phyloP scores from a whole-genome alignment of 768 basidiomycete species.

The Lactarius sp. region DNA sequence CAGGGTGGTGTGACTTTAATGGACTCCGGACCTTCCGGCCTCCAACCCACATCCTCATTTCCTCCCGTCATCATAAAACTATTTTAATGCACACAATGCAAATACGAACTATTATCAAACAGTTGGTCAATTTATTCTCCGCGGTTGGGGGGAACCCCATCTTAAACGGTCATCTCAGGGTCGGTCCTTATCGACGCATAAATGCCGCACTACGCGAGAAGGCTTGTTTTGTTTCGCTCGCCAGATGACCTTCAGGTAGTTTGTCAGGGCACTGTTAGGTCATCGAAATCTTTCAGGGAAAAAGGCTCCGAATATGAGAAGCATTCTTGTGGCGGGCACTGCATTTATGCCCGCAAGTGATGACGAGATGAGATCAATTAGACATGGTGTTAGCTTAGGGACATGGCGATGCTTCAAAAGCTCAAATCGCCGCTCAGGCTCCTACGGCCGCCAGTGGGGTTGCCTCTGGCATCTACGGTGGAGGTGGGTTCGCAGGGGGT shows the following conservation, averaged over 20 bases:
- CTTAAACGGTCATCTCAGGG: constrained; percentile 5
- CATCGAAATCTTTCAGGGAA: neutral
- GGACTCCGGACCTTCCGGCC: neutral
- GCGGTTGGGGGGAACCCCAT: neutral
- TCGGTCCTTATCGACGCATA: constrained; percentile 8
- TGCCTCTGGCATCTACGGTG: constrained; percentile 19
- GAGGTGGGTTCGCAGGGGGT: constrained; percentile 42
- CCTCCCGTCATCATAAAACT: neutral
- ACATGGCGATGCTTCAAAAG: neutral
- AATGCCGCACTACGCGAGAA: constrained; percentile 8
- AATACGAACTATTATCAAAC: neutral
- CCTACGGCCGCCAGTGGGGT: constrained; percentile 33
- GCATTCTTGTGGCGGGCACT: neutral
- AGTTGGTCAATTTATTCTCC: constrained; percentile 7
- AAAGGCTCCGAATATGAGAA: neutral
- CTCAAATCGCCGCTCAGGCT: constrained; percentile 30
- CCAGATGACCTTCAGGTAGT: neutral
- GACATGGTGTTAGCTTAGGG: neutral
- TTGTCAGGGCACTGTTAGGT: neutral
- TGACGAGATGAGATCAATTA: constrained; percentile 6
- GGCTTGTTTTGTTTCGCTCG: constrained; percentile 4
- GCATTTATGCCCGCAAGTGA: constrained; percentile 4
- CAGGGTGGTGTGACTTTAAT: constrained; percentile 6
- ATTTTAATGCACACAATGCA: constrained; percentile 1
- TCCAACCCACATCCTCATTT: constrained; percentile 6